phyloP scores from a whole-genome alignment of 148 eudicot genomes.

The Chenopodium formosanum region DNA sequence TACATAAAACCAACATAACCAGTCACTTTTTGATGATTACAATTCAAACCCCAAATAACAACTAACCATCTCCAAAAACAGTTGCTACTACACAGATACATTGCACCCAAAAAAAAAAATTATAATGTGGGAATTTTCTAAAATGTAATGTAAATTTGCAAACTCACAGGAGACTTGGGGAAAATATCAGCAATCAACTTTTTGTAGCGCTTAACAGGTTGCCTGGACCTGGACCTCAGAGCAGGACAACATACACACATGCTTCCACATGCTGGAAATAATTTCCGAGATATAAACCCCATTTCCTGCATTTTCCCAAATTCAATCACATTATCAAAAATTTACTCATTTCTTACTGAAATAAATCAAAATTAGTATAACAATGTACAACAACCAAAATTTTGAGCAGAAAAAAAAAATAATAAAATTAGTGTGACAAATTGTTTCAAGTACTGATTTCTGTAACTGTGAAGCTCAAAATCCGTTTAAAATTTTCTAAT shows the following conservation, averaged over 20 bases:
- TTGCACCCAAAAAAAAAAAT: not conserved
- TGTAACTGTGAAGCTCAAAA: constrained; percentile 1
- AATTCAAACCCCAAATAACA: not conserved
- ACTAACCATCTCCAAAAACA: not conserved
- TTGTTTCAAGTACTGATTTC: not conserved
- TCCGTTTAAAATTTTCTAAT: constrained; percentile 15
- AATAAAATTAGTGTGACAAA: not conserved
- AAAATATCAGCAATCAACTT: constrained; percentile 86
- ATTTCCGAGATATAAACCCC: constrained; percentile 85
- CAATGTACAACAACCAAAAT: not conserved
- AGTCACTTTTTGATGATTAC: not conserved
- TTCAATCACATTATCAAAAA: constrained; percentile 12
- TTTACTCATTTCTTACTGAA: not conserved
- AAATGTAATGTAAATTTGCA: not conserved
- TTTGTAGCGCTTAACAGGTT: constrained; percentile 93
- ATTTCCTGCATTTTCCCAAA: constrained; percentile 43
- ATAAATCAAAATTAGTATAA: not conserved
- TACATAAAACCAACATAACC: not conserved
- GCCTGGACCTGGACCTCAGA: constrained; percentile 80
- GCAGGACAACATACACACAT: constrained; percentile 99
- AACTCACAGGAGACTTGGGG: constrained; percentile 86
- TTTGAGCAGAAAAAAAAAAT: not conserved
- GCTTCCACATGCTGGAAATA: constrained; percentile 89
- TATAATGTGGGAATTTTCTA: too few relatives aligned
- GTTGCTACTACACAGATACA: not conserved